Base-by-base conservation (phyloP, 2,329 filamentous ascomycete genomes). In the Cucurbitaria berberidis region DNA sequence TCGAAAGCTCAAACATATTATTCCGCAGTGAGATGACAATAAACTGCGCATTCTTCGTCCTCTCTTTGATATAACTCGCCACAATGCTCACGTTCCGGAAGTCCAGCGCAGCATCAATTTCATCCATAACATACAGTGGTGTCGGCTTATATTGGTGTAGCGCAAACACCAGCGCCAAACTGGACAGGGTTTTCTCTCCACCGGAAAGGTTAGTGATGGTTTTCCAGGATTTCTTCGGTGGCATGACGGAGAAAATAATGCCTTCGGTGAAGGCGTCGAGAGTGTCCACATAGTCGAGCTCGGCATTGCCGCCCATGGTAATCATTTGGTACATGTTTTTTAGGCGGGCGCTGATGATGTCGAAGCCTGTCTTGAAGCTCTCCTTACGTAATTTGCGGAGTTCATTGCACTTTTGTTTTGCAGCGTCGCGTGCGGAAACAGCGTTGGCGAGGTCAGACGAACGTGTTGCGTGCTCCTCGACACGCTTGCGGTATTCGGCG, bases 271-370 rank as follows among this genome's bases (percentile, higher is more conserved):
- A 99, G 0, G 95, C 95, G 74, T 99, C 96, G 2, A 99, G 81
- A 16, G 89, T 93, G 79, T 99, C 95, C 35, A 99, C 95, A 21
- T 99, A 86, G 76, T 99, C 96, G 11, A 99, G 85, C 78, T 99
- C 95, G 0, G 95, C 95, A 68, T 99, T 99, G 50, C 95, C 95
- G 57, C 95, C 95, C 92, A 99, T 98, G 19, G 95, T 99, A 74
- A 99, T 99, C 93, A 99, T 97, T 74, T 99, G 95, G 78, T 99
- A 99, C 95, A 99, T 99, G 72, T 99, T 95, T 80, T 99, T 99
- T 40, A 99, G 82, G 0, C 93, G 89, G 21, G 97, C 82, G 1
- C 93, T 98, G 75, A 99, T 99, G 58, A 86, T 89, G 68, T 89
- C 89, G 80, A 99, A 98, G 34, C 96, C 95, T 72, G 96, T 91